phyloP scores from a whole-genome alignment of 768 basidiomycete species.

The Guyanaporus albipodus region DNA sequence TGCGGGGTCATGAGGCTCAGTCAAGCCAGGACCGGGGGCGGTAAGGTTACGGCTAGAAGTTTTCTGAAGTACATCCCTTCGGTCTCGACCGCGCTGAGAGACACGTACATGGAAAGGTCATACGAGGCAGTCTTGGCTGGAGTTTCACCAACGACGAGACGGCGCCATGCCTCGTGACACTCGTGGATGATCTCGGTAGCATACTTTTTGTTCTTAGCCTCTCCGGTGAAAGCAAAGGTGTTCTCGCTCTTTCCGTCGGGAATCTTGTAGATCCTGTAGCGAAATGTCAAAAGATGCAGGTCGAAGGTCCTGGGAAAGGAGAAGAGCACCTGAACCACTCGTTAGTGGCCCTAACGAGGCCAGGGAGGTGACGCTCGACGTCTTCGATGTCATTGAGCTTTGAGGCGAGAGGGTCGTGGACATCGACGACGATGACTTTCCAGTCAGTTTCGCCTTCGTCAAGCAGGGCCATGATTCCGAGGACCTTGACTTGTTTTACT shows the following conservation, averaged over 20 bases:
- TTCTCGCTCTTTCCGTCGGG: conserved; percentile 97
- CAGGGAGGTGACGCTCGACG: conserved; percentile 96
- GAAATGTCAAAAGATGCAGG: not conserved
- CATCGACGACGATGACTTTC: conserved; percentile 99
- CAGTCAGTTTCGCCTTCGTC: conserved; percentile 99
- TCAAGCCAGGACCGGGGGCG: conserved; percentile 63
- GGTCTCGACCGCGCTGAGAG: not conserved
- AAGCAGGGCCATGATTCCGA: conserved; percentile 99
- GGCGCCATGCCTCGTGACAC: conserved; percentile 98
- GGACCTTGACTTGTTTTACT: conserved; percentile 99
- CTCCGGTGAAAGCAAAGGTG: conserved; percentile 97
- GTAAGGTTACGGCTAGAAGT: conserved; percentile 73
- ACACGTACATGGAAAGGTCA: conserved; percentile 80
- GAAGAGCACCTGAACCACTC: conserved; percentile 92
- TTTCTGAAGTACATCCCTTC: not conserved
- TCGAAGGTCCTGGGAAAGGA: not conserved
- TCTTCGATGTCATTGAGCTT: conserved; percentile 99
- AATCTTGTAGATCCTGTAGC: conserved; percentile 85
- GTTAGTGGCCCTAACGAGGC: conserved; percentile 93
- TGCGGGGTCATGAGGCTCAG: conserved; percentile 53
- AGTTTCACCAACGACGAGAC: conserved; percentile 76
- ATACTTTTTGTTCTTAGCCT: conserved; percentile 99
- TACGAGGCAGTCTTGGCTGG: conserved; percentile 67
- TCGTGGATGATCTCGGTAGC: conserved; percentile 99
- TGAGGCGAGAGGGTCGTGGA: conserved; percentile 90